Evolutionary conservation across 257 asterid genomes (phyloP), one percentile per base, ranked within the genome.

Genomic region (Nicotiana obtusifolia): DNA sequence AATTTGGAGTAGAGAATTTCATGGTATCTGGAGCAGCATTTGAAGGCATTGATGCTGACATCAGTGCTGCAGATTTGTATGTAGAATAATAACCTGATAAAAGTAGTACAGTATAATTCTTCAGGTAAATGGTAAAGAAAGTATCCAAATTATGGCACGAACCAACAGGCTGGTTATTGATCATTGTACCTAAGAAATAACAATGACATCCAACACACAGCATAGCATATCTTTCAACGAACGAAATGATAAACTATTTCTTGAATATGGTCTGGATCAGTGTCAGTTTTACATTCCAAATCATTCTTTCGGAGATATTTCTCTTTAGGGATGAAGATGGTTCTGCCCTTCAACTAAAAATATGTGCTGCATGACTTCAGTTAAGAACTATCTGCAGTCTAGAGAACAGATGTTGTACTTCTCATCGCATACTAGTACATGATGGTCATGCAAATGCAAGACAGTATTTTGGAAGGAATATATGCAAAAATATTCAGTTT

Each of bases 41-140:
- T 22, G 83, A 82, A 37, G 88, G 86, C 56, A 85, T 81, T 0
- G 90, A 83, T 28, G 89, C 82, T 22, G 96, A 86, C 83, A 87
- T 83, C 84, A 83, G 82, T 61, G 87, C 89, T 6, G 93, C 90
- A 61, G 86, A 83, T 64, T 80, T 86, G 87, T 82, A 68, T 86
- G 83, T 81, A 7, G 92, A 85, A 84, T 84, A 78, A 83, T 78
- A 77, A 78, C 97, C 98, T 95, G 93, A 80, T 81, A 57, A 78
- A 75, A 75, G 62, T 24, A 24, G 10, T 33, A 60, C 59, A 7
- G 10, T 14, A 35, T 7, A 26, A 78, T 11, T 47, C 22, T 71
- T 81, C 33, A 77, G 57, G 80, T 49, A 75, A 24, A 49, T 49
- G 35, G 80, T 49, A 49, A 24, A 24, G 10, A 15, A 24, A 14